Conservation (phyloP, 176 grass and related monocot genomes). For the Zea luxurians region DNA sequence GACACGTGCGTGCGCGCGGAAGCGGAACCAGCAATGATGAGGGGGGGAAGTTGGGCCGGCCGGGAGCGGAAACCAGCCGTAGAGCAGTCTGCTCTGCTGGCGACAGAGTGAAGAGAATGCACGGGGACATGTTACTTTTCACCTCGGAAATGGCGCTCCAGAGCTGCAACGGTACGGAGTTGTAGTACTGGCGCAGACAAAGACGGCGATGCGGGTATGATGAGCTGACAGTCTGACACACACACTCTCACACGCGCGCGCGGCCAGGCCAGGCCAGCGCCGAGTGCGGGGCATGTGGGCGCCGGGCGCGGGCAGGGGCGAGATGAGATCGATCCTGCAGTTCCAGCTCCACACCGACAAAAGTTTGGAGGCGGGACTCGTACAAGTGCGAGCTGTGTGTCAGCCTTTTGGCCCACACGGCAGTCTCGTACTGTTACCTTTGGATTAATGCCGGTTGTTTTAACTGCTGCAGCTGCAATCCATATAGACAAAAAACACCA, state of each 20-base stretch:
- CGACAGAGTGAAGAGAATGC: background rate
- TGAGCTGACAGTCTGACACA: background rate
- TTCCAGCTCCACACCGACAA: background rate
- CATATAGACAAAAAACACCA: too few species aligned
- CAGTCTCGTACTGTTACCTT: background rate
- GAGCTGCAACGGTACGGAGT: conserved; percentile 4
- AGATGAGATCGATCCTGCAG: background rate
- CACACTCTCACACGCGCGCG: too few species aligned
- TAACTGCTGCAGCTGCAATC: too few species aligned
- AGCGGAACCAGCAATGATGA: background rate
- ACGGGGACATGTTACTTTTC: background rate
- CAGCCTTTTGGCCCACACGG: background rate
- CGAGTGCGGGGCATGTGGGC: conserved; percentile 17
- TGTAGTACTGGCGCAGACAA: background rate
- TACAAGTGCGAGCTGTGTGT: background rate
- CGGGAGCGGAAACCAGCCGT: too few species aligned
- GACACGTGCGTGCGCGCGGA: conserved; percentile 25
- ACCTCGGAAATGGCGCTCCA: conserved; percentile 17
- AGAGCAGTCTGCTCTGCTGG: too few species aligned
- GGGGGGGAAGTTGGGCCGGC: too few species aligned
- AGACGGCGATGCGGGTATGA: background rate
- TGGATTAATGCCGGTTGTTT: too few species aligned
- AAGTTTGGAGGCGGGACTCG: background rate
- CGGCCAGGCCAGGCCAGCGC: background rate
- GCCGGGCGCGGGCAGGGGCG: background rate